These are phyloP conservation scores for Pythium sukuiense DNA, from an alignment of 352 stramenopile genomes.

Conservation along the genomic window DNA sequence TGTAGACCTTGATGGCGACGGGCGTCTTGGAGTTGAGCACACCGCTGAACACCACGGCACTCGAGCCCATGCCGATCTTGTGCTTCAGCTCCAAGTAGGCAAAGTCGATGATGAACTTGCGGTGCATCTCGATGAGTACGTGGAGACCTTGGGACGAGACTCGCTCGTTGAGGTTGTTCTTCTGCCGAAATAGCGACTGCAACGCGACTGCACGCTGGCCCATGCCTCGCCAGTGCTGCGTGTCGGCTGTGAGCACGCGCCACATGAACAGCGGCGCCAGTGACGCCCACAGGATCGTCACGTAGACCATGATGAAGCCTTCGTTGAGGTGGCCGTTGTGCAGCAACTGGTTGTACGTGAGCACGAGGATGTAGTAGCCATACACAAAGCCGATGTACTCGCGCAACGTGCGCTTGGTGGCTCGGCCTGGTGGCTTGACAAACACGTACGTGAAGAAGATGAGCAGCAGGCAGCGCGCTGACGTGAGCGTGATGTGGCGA, in stretches of 20 bases:
- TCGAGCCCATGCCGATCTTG: slow-evolving; percentile 48
- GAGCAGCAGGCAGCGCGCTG: slow-evolving; percentile 23
- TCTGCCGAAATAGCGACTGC: slow-evolving; percentile 38
- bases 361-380: slow-evolving; percentile 29
- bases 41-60: slow-evolving; percentile 56
- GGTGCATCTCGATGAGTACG: slow-evolving; percentile 64
- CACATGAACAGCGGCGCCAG: slow-evolving; percentile 67
- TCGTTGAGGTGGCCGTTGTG: slow-evolving; percentile 24
- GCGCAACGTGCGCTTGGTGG: slow-evolving; percentile 44
- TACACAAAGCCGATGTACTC: slow-evolving; percentile 51
- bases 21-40: slow-evolving; percentile 41
- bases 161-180: slow-evolving; percentile 11
- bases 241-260: slow-evolving; percentile 77
- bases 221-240: slow-evolving; percentile 70
- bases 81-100: slow-evolving; percentile 49
- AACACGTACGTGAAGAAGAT: slow-evolving; percentile 46
- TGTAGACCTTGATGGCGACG: slow-evolving; percentile 81
- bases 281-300: slow-evolving; percentile 46
- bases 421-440: slow-evolving; percentile 38
- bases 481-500: slow-evolving; percentile 11
- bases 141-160: slow-evolving; percentile 45
- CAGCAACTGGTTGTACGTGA: slow-evolving; percentile 34
- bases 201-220: slow-evolving; percentile 50
- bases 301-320: slow-evolving; percentile 35
- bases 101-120: slow-evolving; percentile 73